Conservation (phyloP, 257 asterid genomes). For the Marsdenia floribunda region DNA sequence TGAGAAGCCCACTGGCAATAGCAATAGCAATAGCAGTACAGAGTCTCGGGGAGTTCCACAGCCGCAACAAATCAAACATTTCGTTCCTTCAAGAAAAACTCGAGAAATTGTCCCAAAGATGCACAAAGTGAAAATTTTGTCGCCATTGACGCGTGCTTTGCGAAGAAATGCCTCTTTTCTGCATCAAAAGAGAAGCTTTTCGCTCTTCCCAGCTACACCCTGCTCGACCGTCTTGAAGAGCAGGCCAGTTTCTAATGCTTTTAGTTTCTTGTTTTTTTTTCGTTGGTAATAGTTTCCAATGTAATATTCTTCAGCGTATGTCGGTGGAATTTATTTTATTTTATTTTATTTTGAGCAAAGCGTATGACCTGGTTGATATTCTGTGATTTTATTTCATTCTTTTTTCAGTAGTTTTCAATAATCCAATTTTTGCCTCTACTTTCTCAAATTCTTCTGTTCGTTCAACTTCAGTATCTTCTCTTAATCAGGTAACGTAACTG, state of each 20-base stretch:
- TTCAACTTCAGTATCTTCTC: conserved; percentile 15
- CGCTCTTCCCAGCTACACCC: conserved; percentile 67
- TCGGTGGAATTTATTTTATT: no score
- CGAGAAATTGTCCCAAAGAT: conserved; percentile 18
- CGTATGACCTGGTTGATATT: no score
- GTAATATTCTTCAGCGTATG: no score
- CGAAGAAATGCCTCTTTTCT: conserved; percentile 34
- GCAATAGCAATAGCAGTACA: not conserved
- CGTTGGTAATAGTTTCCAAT: no score
- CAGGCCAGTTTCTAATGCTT: no score
- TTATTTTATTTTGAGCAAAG: no score
- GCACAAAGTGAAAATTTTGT: conserved; percentile 46
- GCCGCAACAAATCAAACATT: conserved; percentile 17
- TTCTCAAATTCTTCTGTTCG: conserved; percentile 1
- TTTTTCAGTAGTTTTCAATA: no score
- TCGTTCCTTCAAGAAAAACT: not conserved
- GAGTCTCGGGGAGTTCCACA: not conserved
- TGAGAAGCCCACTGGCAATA: not conserved
- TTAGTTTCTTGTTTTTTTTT: no score
- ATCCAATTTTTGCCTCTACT: conserved; percentile 15
- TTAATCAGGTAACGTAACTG: conserved; percentile 17
- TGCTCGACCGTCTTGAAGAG: no score
- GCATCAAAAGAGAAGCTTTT: conserved; percentile 45
- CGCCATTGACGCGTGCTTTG: conserved; percentile 36
- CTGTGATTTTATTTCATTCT: no score